Evolutionary conservation across 225 moss, liverwort and hornwort species (phyloP).

Genomic region (Physcomitrium patens): DNA sequence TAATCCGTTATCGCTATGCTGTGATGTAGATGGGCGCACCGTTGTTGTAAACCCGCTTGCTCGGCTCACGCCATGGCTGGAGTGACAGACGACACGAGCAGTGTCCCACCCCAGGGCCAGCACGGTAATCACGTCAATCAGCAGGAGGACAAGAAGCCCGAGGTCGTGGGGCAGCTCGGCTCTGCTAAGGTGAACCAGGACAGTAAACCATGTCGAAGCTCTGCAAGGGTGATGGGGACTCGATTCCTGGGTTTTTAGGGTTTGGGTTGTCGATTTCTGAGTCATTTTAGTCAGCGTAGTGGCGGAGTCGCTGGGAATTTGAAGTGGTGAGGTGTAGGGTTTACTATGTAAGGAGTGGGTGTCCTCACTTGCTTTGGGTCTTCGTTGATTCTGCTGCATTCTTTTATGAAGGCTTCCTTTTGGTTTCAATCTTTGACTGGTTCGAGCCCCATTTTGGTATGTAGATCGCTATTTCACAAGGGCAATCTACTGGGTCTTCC

Average conservation of each 20-base stretch:
- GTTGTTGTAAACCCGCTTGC: slow-evolving; percentile 42
- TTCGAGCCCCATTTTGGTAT: slow-evolving; percentile 21
- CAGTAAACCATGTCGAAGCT: not conserved
- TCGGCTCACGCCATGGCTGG: slow-evolving; percentile 49
- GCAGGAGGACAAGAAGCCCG: slow-evolving; percentile 52
- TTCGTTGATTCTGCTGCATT: not conserved
- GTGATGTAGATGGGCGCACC: slow-evolving; percentile 41
- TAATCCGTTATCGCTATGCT: not conserved
- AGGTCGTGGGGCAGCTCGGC: slow-evolving; percentile 29
- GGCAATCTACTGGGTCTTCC: slow-evolving; percentile 53
- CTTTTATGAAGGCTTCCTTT: not conserved
- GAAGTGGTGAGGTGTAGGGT: slow-evolving; percentile 39
- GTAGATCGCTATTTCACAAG: slow-evolving; percentile 55
- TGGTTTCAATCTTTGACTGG: slow-evolving; percentile 5
- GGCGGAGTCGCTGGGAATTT: slow-evolving; percentile 21
- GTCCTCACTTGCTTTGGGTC: not conserved
- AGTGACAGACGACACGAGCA: slow-evolving; percentile 51
- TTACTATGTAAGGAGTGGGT: not conserved
- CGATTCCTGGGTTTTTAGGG: slow-evolving; percentile 23
- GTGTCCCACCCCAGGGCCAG: slow-evolving; percentile 37
- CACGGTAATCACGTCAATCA: slow-evolving; percentile 40
- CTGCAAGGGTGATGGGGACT: slow-evolving; percentile 10
- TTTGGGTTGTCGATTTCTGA: not conserved
- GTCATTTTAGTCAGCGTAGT: not conserved
- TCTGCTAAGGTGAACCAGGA: slow-evolving; percentile 21